These are phyloP conservation scores for Penicillium sp. DNA, from an alignment of 2,329 filamentous ascomycete genomes.

Conservation along the genomic window DNA sequence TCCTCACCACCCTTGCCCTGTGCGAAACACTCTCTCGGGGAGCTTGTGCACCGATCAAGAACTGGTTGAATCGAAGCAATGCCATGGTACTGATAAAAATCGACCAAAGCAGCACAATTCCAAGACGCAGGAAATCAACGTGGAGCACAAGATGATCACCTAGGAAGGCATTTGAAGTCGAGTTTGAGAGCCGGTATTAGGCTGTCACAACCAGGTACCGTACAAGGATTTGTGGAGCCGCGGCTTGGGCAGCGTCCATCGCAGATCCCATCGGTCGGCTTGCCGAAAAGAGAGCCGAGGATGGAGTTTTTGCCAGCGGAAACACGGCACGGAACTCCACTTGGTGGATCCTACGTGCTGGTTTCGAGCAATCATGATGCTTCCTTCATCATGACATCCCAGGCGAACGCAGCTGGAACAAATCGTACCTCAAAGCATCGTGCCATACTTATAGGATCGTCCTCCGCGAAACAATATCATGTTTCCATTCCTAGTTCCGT, in stretches of 20 bases:
- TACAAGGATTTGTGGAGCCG: neutral
- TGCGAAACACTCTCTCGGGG: neutral
- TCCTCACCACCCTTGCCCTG: neutral
- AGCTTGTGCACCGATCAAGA: neutral
- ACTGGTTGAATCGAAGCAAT: no score
- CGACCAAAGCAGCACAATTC: neutral
- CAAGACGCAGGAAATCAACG: neutral
- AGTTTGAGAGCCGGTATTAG: neutral
- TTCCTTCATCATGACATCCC: neutral
- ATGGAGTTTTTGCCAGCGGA: neutral
- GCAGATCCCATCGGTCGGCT: constrained; percentile 12
- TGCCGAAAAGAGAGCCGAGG: constrained; percentile 5
- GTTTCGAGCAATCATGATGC: neutral
- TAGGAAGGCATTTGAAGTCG: neutral
- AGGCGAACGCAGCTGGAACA: neutral
- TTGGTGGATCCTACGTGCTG: neutral
- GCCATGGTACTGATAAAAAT: neutral
- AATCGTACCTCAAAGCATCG: neutral
- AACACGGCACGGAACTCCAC: neutral
- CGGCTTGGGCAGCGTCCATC: neutral
- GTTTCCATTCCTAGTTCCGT: neutral
- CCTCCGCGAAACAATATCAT: neutral
- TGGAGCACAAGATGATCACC: neutral
- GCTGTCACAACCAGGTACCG: constrained; percentile 2
- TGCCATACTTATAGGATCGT: neutral